Percentiles rank a stretch among this genome's conserved stretches.
These are phyloP conservation scores for Pseudogymnoascus sp. DNA, from an alignment of 2,329 filamentous ascomycete species.

Conservation along the genomic window DNA sequence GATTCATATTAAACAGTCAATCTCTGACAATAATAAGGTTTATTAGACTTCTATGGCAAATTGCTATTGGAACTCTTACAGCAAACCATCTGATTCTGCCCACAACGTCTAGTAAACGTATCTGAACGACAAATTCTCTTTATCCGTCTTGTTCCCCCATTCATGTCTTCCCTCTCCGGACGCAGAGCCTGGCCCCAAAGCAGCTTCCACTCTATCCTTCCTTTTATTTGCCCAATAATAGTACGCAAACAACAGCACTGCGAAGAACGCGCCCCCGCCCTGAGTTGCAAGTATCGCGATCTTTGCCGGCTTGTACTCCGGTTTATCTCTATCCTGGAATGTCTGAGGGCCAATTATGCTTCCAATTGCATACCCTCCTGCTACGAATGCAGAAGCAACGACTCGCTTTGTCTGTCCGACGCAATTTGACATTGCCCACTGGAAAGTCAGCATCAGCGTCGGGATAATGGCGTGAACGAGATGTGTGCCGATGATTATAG, in stretches of 20 bases:
- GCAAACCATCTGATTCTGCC: not conserved
- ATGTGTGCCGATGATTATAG: slow-evolving; percentile 37
- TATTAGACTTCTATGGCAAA: not conserved
- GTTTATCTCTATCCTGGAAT: slow-evolving; percentile 42
- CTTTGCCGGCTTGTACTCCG: slow-evolving; percentile 44
- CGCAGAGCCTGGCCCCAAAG: slow-evolving; percentile 18
- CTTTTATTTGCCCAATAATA: slow-evolving; percentile 22
- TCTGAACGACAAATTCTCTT: slow-evolving; percentile 25
- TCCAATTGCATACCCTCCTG: slow-evolving; percentile 41
- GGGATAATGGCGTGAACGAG: slow-evolving; percentile 37
- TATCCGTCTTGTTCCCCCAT: slow-evolving; percentile 22
- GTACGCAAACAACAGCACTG: slow-evolving; percentile 21
- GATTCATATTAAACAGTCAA: not conserved
- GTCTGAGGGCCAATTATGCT: slow-evolving; percentile 50
- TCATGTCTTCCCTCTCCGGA: slow-evolving; percentile 24
- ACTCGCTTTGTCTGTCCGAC: slow-evolving; percentile 43
- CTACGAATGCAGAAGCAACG: slow-evolving; percentile 39
- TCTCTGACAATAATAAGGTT: too few relatives aligned
- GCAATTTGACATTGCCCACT: slow-evolving; percentile 14
- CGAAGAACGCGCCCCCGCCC: slow-evolving; percentile 16
- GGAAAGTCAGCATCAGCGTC: slow-evolving; percentile 34
- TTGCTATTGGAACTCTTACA: not conserved
- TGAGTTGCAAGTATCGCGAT: slow-evolving; percentile 40
- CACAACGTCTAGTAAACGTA: slow-evolving; percentile 14
- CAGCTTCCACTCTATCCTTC: slow-evolving; percentile 18